phyloP scores from a whole-genome alignment of 1,284 basidiomycete species.

The Pseudozyma hubeiensis region DNA sequence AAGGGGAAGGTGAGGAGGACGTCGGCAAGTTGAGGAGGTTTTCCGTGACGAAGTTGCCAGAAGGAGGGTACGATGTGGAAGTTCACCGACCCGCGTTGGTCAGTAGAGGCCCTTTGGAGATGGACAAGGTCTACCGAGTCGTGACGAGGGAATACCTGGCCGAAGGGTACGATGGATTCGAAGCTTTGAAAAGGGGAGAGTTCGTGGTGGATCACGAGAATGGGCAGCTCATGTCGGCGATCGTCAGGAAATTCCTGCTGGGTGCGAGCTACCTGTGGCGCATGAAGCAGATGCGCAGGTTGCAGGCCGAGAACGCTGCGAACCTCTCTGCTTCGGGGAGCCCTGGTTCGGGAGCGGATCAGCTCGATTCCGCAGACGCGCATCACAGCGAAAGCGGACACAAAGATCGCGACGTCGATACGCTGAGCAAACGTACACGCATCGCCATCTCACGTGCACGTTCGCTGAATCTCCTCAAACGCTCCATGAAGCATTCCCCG shows the following conservation, averaged over 20 bases:
- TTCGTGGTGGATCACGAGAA: conserved; percentile 86
- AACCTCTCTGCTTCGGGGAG: not conserved
- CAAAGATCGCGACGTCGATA: conserved; percentile 4
- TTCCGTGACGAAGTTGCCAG: conserved; percentile 32
- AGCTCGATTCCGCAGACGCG: not conserved
- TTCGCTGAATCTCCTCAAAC: conserved; percentile 33
- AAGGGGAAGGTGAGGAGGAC: conserved; percentile 3
- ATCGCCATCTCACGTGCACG: conserved; percentile 31
- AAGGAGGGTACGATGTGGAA: conserved; percentile 41
- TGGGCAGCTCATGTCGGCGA: conserved; percentile 81
- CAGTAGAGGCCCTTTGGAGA: conserved; percentile 42
- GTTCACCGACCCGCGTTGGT: conserved; percentile 44
- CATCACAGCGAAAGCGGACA: not conserved
- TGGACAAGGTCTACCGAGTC: conserved; percentile 74
- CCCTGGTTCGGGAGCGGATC: not conserved
- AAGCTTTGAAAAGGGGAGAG: conserved; percentile 76
- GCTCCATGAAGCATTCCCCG: conserved; percentile 25
- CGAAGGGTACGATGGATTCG: conserved; percentile 79
- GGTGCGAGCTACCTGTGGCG: conserved; percentile 71
- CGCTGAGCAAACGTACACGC: conserved; percentile 26
- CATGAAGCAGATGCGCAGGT: conserved; percentile 48
- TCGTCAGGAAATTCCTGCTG: conserved; percentile 86
- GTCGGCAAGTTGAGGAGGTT: conserved; percentile 31
- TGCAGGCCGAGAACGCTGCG: conserved; percentile 14
- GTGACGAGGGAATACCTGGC: conserved; percentile 83